A percentile compares a stretch with the other conserved stretches of the same genome.
Evolutionary conservation across 345 rosid species (phyloP).

Genomic region (Acer saccharum): DNA sequence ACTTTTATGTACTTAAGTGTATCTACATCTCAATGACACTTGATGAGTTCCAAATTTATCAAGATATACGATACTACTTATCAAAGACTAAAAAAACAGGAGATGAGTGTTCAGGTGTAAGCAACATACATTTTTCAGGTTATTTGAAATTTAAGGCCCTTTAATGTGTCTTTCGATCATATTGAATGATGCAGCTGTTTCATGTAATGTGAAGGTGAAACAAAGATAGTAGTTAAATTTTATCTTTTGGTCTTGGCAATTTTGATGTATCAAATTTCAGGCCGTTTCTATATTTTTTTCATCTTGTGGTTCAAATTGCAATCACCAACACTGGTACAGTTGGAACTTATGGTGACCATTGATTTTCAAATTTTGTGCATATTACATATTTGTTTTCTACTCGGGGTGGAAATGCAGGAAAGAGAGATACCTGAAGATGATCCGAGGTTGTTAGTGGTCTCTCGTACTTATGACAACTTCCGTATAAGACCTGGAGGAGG

Average conservation of each 20-base stretch:
- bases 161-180: neutral
- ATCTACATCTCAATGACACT: neutral
- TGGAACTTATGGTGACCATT: neutral
- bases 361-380: neutral
- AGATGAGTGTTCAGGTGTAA: neutral
- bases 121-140: neutral
- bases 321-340: neutral
- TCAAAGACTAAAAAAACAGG: neutral
- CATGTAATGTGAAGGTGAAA: neutral
- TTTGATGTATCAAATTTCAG: too few species aligned
- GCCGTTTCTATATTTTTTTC: neutral
- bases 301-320: neutral
- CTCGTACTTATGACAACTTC: constrained; percentile 45
- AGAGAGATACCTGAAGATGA: constrained; percentile 84
- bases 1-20: neutral
- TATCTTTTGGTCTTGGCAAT: neutral
- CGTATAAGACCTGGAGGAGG: constrained; percentile 41
- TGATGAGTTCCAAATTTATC: neutral
- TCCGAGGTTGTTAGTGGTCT: constrained; percentile 62
- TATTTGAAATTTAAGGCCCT: neutral
- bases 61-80: neutral
- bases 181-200: neutral
- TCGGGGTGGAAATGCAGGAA: constrained; percentile 42
- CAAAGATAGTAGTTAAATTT: neutral
- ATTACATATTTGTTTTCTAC: neutral